Evolutionary conservation across 345 rosid genomes (phyloP).

Genomic region (Brassica napus): DNA sequence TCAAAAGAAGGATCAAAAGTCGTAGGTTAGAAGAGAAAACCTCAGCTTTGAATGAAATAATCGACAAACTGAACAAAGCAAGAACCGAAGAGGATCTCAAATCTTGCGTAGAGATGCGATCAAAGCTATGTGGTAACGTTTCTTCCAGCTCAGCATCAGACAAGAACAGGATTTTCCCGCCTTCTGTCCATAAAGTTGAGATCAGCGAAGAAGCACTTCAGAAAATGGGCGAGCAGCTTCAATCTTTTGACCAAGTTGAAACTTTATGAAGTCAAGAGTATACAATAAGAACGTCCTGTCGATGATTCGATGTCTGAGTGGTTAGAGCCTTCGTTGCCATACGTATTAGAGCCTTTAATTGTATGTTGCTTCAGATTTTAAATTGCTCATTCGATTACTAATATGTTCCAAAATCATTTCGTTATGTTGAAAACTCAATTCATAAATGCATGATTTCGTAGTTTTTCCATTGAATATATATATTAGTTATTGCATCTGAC

Average conservation of each 20-base stretch:
- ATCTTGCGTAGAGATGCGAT: conserved; percentile 64
- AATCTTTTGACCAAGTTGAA: conserved; percentile 20
- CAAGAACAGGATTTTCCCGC: conserved; percentile 31
- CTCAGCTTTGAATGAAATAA: conserved; percentile 55
- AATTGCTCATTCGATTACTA: background rate
- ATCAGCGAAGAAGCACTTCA: conserved; percentile 59
- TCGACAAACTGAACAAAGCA: conserved; percentile 76
- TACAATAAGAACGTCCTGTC: background rate
- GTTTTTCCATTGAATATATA: background rate
- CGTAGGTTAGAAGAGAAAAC: conserved; percentile 51
- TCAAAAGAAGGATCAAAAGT: conserved; percentile 40
- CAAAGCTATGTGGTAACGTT: conserved; percentile 46
- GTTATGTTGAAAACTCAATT: background rate
- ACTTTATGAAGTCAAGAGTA: conserved; percentile 20
- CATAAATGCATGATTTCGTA: background rate
- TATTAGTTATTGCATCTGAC: background rate
- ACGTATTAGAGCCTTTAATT: conserved; percentile 5
- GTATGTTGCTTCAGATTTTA: conserved; percentile 8
- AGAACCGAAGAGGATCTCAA: conserved; percentile 77
- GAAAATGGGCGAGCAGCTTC: conserved; percentile 32
- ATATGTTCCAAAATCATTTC: background rate
- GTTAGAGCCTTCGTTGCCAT: background rate
- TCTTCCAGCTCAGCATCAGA: conserved; percentile 27
- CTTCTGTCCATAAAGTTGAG: conserved; percentile 47
- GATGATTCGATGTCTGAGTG: background rate